Evolutionary conservation across 768 basidiomycete genomes (phyloP), one percentile per base, ranked within the genome.

Genomic region (Auricularia heimuer): DNA sequence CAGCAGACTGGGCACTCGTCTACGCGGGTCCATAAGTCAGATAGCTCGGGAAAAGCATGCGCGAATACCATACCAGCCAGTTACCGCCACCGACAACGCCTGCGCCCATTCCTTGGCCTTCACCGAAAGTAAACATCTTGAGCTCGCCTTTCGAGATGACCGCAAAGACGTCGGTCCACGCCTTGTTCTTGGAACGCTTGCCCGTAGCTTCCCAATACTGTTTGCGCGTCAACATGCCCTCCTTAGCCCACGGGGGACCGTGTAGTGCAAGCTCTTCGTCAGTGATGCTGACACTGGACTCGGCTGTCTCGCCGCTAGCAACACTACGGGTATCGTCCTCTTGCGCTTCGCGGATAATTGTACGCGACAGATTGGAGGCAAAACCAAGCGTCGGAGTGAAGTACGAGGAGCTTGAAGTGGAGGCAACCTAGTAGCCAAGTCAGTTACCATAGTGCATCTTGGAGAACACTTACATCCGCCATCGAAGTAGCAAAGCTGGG

Each of bases 161-260:
- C 42, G 95, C 91, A 71, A 99, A 99, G 24, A 92, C 91, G 69
- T 98, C 90, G 71, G 92, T 80, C 97, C 97, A 99, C 11, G 82
- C 77, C 75, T 94, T 96, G 71, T 92, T 89, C 77, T 83, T 94
- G 6, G 92, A 87, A 34, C 94, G 80, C 73, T 90, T 94, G 14
- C 89, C 88, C 0, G 83, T 79, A 2, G 83, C 82, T 70, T 98
- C 96, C 87, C 91, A 94, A 73, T 95, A 98, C 67, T 94, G 91
- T 73, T 98, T 98, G 29, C 95, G 87, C 69, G 88, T 89, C 8
- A 99, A 83, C 81, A 96, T 90, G 12, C 97, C 97, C 75, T 99
- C 97, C 75, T 99, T 99, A 0, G 97, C 97, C 96, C 96, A 99
- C 0, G 97, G 97, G 4, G 97, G 87, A 16, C 97, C 97, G 16